Evolutionary conservation across 768 basidiomycete species (phyloP).

Genomic region (Sporobolomyces pararoseus): DNA sequence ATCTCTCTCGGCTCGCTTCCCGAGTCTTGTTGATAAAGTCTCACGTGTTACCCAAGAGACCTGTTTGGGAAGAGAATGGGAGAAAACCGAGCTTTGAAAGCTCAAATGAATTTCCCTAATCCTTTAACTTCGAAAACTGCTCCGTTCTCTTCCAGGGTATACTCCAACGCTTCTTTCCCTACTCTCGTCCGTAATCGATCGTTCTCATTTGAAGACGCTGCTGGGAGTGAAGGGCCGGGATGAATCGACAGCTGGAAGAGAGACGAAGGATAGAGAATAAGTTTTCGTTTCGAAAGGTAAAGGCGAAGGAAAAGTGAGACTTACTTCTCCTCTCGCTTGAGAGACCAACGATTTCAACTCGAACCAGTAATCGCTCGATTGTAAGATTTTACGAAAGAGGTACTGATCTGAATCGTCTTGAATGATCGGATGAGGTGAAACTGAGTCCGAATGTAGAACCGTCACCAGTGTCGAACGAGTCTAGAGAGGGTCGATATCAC

Average conservation of each 20-base stretch:
- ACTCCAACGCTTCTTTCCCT: slow-evolving; percentile 20
- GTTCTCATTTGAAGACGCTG: neutral
- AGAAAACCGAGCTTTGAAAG: no score
- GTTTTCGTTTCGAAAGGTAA: neutral
- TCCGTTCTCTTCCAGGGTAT: slow-evolving; percentile 21
- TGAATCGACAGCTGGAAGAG: slow-evolving; percentile 14
- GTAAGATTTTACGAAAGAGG: slow-evolving; percentile 21
- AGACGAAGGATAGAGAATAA: neutral
- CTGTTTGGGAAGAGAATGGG: no score
- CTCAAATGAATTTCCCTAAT: slow-evolving; percentile 16
- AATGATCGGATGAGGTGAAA: slow-evolving; percentile 15
- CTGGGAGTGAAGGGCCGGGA: slow-evolving; percentile 5
- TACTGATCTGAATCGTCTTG: slow-evolving; percentile 22
- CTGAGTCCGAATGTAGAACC: slow-evolving; percentile 25
- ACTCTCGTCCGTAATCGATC: neutral
- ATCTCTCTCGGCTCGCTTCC: no score
- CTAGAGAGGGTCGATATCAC: neutral
- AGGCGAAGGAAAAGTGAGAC: neutral
- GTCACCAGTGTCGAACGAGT: slow-evolving; percentile 13
- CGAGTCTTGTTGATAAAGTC: no score
- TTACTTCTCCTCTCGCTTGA: slow-evolving; percentile 24
- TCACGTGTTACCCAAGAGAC: no score
- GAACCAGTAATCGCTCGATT: slow-evolving; percentile 5
- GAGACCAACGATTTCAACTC: slow-evolving; percentile 13
- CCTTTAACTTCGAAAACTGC: slow-evolving; percentile 31